Evolutionary conservation across 345 rosid species (phyloP), one percentile per base, ranked within the genome.

Genomic region (Geranium rotundifolium): DNA sequence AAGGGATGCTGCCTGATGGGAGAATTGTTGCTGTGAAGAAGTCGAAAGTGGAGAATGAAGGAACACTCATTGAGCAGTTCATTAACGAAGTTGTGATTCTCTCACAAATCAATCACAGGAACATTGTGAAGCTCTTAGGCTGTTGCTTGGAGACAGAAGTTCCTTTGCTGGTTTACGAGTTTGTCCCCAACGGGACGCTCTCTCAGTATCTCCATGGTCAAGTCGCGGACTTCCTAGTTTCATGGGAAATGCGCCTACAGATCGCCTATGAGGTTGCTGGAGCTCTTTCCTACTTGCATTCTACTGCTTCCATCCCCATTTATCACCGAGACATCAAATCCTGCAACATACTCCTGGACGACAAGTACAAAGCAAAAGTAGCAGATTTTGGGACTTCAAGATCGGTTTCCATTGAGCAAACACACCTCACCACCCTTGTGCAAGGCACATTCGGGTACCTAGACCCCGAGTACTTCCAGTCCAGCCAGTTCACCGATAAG

Each of bases 71-170:
- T 7, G 68, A 64, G 59, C 73, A 64, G 37, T 70, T 70, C 59
- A 70, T 65, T 56, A 70, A 70, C 54, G 73, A 70, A 54, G 63
- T 67, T 7, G 70, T 49, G 1, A 67, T 67, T 23, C 70, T 67
- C 58, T 59, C 70, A 7, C 70, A 64, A 31, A 52, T 70, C 15
- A 59, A 61, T 18, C 73, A 70, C 64, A 23, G 64, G 57, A 70
- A 70, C 29, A 30, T 70, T 29, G 73, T 70, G 16, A 65, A 59
- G 34, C 39, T 70, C 1, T 64, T 63, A 41, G 73, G 73, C 12
- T 31, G 37, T 31, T 31, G 37, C 37, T 31, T 31, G 37, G 37
- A 31, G 37, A 31, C 37, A 7, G 37, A 31, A 31, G 37, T 31
- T 31, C 37, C 37, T 31, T 31, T 31, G 37, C 7, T n/a, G n/a